Evolutionary conservation across 2,329 filamentous ascomycete genomes (phyloP), one percentile per base, ranked within the genome.

Genomic region (Pseudopyricularia javanii): DNA sequence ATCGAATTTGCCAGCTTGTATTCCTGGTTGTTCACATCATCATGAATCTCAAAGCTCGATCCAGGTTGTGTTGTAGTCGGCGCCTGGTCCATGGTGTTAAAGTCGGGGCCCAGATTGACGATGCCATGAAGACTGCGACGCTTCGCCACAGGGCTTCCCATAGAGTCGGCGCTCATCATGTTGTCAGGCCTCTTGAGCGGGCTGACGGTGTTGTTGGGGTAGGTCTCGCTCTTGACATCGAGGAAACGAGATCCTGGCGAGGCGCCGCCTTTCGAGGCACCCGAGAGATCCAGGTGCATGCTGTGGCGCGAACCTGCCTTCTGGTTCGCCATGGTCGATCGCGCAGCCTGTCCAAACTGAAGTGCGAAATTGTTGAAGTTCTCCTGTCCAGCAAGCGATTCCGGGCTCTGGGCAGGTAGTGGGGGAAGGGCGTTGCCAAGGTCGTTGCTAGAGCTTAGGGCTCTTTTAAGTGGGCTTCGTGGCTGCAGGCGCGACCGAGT

Each of bases 151-250:
- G 93, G 91, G 62, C 88, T 96, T 59, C 87, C 87, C 53, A 86
- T 82, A 76, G 57, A 88, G 61, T 95, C 91, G 49, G 94, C 71
- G 62, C 88, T 89, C 86, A 95, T 91, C 51, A 85, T 85, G 45
- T 87, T 85, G 70, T 97, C 91, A 63, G 86, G 91, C 60, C 93
- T 83, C 75, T 97, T 96, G 60, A 97, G 72, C 5, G 91, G 91
- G 64, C 91, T 95, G 6, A 85, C 83, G 56, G 82, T 81, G 20
- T 78, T 73, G 17, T 79, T 73, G 49, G 74, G 69, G 48, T 74
- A 68, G 50, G 71, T 60, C 58, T 74, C 70, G 33, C 58, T 64
- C 49, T 68, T 71, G 17, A 65, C 65, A 51, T 81, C 78, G 15
- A 74, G 63, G n/a, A 78, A 65, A 57, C 76, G 76, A 45, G 78